Conservation (phyloP, 768 basidiomycete species). For the Leccinum pellstonianum region DNA sequence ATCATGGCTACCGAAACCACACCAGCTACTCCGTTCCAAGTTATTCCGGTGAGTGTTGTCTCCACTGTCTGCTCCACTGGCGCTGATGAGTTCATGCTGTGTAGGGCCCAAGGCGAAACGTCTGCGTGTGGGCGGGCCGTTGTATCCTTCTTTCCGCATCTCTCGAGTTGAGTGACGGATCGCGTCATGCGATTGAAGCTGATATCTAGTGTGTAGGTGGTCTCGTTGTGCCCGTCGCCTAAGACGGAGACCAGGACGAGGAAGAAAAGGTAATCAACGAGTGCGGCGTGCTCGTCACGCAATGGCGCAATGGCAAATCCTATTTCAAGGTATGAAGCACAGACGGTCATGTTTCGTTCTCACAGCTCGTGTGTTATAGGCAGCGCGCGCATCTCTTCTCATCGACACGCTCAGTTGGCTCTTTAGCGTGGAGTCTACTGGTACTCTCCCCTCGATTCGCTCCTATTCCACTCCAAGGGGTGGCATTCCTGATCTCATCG, state of each 20-base stretch:
- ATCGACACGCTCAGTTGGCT: slow-evolving; percentile 85
- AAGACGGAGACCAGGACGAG: slow-evolving; percentile 34
- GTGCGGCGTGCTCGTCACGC: slow-evolving; percentile 72
- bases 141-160: slow-evolving; percentile 60
- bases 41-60: no score
- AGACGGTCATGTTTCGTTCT: not conserved
- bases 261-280: slow-evolving; percentile 37
- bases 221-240: slow-evolving; percentile 49
- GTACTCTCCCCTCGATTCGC: slow-evolving; percentile 69
- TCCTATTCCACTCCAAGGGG: slow-evolving; percentile 40
- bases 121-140: slow-evolving; percentile 58
- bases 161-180: slow-evolving; percentile 49
- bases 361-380: slow-evolving; percentile 40
- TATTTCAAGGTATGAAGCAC: slow-evolving; percentile 59
- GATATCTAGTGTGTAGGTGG: slow-evolving; percentile 63
- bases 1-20: no score
- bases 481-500: slow-evolving; percentile 56
- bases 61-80: no score
- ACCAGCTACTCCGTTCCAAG: no score
- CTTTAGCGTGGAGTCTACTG: slow-evolving; percentile 70
- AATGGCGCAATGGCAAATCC: slow-evolving; percentile 63
- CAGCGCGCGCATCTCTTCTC: slow-evolving; percentile 39
- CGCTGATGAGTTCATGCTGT: no score
- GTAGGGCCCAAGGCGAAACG: slow-evolving; percentile 19
- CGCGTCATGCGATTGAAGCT: slow-evolving; percentile 54